A percentile compares a stretch with the other conserved stretches of the same genome.
Conservation (phyloP, 148 eudicot species). For the Vaccinium vitisidaea region DNA sequence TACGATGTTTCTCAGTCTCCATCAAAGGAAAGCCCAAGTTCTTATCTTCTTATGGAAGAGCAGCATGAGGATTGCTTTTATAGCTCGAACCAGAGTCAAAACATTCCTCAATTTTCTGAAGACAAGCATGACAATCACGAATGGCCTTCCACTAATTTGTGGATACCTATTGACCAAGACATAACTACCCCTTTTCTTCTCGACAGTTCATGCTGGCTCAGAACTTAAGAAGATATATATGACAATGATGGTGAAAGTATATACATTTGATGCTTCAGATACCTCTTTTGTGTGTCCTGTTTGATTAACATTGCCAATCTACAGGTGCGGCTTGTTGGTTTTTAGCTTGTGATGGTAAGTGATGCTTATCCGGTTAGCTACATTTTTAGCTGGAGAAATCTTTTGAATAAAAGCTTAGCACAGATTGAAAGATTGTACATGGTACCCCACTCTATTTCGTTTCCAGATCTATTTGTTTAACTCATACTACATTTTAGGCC, state of each 20-base stretch:
- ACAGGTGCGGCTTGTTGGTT: not conserved
- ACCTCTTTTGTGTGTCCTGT: not conserved
- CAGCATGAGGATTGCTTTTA: slow-evolving; percentile 17
- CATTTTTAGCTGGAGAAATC: not conserved
- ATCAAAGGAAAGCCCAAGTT: slow-evolving; percentile 5
- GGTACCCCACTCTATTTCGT: not conserved
- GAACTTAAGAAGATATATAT: slow-evolving; percentile 14
- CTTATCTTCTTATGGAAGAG: slow-evolving; percentile 13
- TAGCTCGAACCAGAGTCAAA: slow-evolving; percentile 18
- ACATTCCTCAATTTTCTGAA: not conserved
- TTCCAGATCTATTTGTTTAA: not conserved
- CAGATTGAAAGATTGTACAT: not conserved
- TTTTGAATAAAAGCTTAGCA: not conserved
- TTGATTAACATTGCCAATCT: not conserved
- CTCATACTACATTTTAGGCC: not conserved
- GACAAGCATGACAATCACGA: slow-evolving; percentile 9
- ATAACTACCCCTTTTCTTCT: slow-evolving; percentile 23
- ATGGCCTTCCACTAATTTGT: slow-evolving; percentile 14
- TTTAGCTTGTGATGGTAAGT: not conserved
- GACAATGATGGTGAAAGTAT: slow-evolving; percentile 9
- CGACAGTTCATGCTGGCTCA: slow-evolving; percentile 23
- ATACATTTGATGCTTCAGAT: not conserved
- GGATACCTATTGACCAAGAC: slow-evolving; percentile 14
- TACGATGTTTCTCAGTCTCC: slow-evolving; percentile 23
- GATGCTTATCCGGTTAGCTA: slow-evolving; percentile 4